Evolutionary conservation across 768 basidiomycete species (phyloP).

Genomic region (Chiua virens): DNA sequence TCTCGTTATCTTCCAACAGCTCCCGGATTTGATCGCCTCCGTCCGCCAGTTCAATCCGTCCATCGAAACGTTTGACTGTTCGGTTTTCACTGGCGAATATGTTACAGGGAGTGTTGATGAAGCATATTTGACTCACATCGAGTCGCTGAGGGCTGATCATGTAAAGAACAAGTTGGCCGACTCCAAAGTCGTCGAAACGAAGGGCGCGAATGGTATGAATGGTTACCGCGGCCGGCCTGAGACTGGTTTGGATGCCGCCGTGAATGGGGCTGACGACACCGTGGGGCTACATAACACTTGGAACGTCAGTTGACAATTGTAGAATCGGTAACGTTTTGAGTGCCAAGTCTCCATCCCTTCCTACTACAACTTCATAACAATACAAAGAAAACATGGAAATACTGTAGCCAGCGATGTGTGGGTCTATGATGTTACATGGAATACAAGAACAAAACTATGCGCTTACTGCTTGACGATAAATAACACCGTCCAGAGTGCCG

Average conservation of each 20-base stretch:
- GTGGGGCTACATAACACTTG: conserved; percentile 80
- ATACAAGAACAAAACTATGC: conserved; percentile 9
- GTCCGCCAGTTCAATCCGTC: conserved; percentile 81
- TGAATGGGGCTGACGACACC: conserved; percentile 70
- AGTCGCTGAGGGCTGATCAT: conserved; percentile 80
- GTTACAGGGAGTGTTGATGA: conserved; percentile 92
- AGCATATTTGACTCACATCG: conserved; percentile 72
- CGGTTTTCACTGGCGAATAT: conserved; percentile 97
- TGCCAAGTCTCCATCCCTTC: not conserved
- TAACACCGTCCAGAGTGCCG: not conserved
- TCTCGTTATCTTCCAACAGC: conserved; percentile 92
- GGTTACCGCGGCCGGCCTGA: conserved; percentile 17
- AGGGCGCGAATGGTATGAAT: conserved; percentile 26
- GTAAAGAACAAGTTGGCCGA: conserved; percentile 54
- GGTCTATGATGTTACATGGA: conserved; percentile 14
- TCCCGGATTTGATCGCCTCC: conserved; percentile 82
- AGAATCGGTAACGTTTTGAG: not conserved
- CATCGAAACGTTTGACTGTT: conserved; percentile 87
- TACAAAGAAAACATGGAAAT: conserved; percentile 2
- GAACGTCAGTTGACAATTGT: conserved; percentile 37
- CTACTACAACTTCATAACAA: conserved; percentile 3
- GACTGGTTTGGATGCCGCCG: conserved; percentile 40
- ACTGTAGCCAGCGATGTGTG: conserved; percentile 6
- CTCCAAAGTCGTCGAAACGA: conserved; percentile 35
- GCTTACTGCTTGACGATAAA: conserved; percentile 5